A percentile compares a stretch with the other conserved stretches of the same genome.
Evolutionary conservation across 257 asterid species (phyloP).

Genomic region (Solanum sitiens): DNA sequence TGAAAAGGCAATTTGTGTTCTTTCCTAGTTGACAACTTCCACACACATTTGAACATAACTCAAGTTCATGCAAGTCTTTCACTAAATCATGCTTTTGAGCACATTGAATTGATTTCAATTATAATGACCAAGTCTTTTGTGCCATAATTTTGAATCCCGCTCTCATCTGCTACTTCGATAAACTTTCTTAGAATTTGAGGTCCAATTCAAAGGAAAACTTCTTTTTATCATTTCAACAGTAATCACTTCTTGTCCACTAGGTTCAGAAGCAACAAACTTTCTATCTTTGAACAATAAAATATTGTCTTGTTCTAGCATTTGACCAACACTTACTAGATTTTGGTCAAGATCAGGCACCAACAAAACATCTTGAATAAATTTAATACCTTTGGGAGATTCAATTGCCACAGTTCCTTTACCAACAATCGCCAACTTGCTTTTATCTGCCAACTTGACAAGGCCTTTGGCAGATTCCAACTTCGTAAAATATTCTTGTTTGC

Average conservation of each 20-base stretch:
- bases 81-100: neutral
- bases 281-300: neutral
- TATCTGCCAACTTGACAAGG: neutral
- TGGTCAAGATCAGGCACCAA: neutral
- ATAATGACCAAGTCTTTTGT: neutral
- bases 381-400: neutral
- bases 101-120: neutral
- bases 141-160: neutral
- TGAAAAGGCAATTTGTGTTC: neutral
- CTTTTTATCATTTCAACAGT: neutral
- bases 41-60: neutral
- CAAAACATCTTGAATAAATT: neutral
- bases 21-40: neutral
- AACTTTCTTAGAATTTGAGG: neutral
- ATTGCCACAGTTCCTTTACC: neutral
- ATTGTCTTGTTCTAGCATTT: neutral
- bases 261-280: neutral
- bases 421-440: neutral
- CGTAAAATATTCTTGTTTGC: neutral
- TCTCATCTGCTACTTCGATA: neutral
- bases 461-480: neutral
- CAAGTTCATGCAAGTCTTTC: neutral
- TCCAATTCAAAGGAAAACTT: neutral
- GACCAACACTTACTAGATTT: neutral
- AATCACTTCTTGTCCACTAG: neutral